Percentiles rank a stretch among this genome's conserved stretches.
Evolutionary conservation across 768 basidiomycete species (phyloP).

Genomic region (Candolleomyces aberdarensis): DNA sequence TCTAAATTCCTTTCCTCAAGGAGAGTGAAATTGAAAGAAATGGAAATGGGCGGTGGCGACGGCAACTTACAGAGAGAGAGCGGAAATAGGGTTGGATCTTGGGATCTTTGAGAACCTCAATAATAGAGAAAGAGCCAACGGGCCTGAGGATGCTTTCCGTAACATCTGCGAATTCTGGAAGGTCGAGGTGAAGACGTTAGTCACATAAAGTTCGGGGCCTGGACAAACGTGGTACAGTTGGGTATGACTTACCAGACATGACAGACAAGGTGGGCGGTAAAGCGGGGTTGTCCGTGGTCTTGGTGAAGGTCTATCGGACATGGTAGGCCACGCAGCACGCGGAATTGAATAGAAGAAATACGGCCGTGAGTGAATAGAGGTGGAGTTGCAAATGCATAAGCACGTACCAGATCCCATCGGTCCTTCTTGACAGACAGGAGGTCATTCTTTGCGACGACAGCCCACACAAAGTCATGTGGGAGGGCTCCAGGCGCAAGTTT

Average conservation of each 20-base stretch:
- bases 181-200: neutral
- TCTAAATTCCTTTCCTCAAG: neutral
- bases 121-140: constrained; percentile 42
- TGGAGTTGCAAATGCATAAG: neutral
- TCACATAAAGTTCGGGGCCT: constrained; percentile 5
- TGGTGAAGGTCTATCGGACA: constrained; percentile 69
- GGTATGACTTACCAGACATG: constrained; percentile 61
- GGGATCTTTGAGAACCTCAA: constrained; percentile 59
- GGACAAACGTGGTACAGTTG: neutral
- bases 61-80: constrained; percentile 66
- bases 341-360: no score
- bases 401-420: constrained; percentile 85
- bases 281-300: constrained; percentile 60
- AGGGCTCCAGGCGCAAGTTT: constrained; percentile 54
- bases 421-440: constrained; percentile 61
- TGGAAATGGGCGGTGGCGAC: neutral
- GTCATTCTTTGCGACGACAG: constrained; percentile 77
- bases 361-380: neutral
- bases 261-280: constrained; percentile 64
- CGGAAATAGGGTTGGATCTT: constrained; percentile 75
- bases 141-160: constrained; percentile 75
- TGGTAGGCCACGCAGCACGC: neutral
- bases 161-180: constrained; percentile 77
- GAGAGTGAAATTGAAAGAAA: neutral
- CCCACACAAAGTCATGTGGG: constrained; percentile 75